These are phyloP conservation scores for Botryosphaeria dothidea DNA, from an alignment of 2,329 filamentous ascomycete genomes.

Conservation along the genomic window DNA sequence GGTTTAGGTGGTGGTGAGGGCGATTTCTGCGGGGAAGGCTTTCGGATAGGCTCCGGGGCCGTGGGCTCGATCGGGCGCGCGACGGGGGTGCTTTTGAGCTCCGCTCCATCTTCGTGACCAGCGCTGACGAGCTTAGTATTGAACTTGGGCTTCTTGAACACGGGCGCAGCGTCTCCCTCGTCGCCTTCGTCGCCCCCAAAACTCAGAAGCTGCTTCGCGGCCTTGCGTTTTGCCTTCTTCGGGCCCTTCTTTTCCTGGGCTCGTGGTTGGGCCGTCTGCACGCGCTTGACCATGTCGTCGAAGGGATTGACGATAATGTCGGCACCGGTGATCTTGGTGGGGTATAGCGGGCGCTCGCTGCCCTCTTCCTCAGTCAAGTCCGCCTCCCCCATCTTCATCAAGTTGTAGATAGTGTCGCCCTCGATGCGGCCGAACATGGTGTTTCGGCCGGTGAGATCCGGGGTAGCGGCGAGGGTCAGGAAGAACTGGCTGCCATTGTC, in stretches of 20 bases:
- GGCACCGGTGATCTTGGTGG: slow-evolving; percentile 72
- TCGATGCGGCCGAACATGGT: slow-evolving; percentile 91
- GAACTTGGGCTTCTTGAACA: slow-evolving; percentile 75
- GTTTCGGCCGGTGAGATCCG: slow-evolving; percentile 85
- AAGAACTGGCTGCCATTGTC: slow-evolving; percentile 98
- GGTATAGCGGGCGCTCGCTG: slow-evolving; percentile 81
- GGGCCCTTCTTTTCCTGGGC: slow-evolving; percentile 47
- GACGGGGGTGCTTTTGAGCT: neutral
- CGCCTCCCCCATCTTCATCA: slow-evolving; percentile 88
- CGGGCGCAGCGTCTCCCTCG: slow-evolving; percentile 56
- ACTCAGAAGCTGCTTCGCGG: slow-evolving; percentile 74
- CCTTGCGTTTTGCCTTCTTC: slow-evolving; percentile 66
- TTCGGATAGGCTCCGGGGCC: neutral
- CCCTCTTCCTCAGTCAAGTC: slow-evolving; percentile 76
- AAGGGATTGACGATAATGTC: slow-evolving; percentile 83
- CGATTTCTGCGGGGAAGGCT: neutral
- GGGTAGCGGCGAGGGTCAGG: slow-evolving; percentile 79
- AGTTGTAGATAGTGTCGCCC: slow-evolving; percentile 93
- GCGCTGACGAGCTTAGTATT: slow-evolving; percentile 70
- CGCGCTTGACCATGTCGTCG: slow-evolving; percentile 73
- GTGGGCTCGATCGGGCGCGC: slow-evolving; percentile 1
- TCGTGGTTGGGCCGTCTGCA: slow-evolving; percentile 55
- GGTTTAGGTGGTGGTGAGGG: slow-evolving; percentile 1
- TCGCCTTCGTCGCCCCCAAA: slow-evolving; percentile 68
- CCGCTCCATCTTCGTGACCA: slow-evolving; percentile 41